A percentile compares a stretch with the other conserved stretches of the same genome.
These are phyloP conservation scores for Trichopus zeylanicus DNA, from an alignment of 116 monocot species.

Conservation along the genomic window DNA sequence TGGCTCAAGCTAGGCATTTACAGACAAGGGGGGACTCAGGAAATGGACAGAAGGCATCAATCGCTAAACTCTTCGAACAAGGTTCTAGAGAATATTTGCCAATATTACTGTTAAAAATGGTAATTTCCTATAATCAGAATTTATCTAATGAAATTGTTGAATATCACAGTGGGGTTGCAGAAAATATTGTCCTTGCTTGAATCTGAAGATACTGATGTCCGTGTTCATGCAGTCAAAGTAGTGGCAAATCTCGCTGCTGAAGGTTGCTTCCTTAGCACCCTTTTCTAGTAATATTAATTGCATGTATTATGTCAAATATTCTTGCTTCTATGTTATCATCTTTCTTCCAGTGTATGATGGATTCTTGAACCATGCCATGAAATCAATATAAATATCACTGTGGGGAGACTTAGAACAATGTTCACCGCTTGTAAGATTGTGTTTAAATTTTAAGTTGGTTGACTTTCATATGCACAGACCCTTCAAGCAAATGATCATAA, in stretches of 20 bases:
- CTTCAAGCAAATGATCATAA: too few relatives aligned
- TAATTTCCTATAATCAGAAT: too few relatives aligned
- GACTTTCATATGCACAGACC: too few relatives aligned
- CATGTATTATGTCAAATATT: neutral
- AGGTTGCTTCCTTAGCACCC: constrained; percentile 34
- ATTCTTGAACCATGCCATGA: neutral
- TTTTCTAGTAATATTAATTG: neutral
- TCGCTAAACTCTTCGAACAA: constrained; percentile 87
- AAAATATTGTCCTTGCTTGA: constrained; percentile 86
- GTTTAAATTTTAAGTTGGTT: too few relatives aligned
- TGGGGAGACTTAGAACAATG: too few relatives aligned
- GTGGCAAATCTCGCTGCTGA: constrained; percentile 97
- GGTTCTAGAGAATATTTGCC: constrained; percentile 17
- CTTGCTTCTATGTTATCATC: neutral
- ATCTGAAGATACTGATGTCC: constrained; percentile 90
- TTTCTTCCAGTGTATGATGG: neutral
- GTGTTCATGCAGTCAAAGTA: constrained; percentile 93
- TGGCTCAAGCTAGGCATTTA: constrained; percentile 55
- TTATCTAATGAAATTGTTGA: too few relatives aligned
- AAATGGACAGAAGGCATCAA: constrained; percentile 64
- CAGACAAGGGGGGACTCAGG: constrained; percentile 47
- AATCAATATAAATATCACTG: too few relatives aligned
- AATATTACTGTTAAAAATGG: neutral
- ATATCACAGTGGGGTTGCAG: constrained; percentile 72
- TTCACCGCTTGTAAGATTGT: too few relatives aligned